Percentiles rank a stretch among this genome's conserved stretches.
Evolutionary conservation across 257 asterid species (phyloP).

Genomic region (Fraxinus americana): DNA sequence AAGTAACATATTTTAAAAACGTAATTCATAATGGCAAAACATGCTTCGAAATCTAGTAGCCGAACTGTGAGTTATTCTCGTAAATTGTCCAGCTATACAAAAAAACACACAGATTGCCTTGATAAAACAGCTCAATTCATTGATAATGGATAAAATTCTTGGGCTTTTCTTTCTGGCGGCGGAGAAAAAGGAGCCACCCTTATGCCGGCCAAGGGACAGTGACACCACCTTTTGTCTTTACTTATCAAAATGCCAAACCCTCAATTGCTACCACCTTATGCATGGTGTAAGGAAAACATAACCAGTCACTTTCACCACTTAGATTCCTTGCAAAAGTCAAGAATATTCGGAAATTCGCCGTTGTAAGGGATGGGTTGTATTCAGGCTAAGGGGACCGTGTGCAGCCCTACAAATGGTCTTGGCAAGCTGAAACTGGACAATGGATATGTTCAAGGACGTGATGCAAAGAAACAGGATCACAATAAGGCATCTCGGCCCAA

Average conservation of each 20-base stretch:
- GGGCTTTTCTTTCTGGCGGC: conserved; percentile 12
- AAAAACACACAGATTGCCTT: background rate
- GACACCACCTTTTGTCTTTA: conserved; percentile 24
- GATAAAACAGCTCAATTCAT: conserved; percentile 21
- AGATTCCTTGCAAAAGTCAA: conserved; percentile 14
- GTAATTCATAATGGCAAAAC: too few relatives aligned
- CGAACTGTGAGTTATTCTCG: conserved; percentile 9
- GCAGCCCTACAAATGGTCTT: conserved; percentile 25
- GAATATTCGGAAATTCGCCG: conserved; percentile 34
- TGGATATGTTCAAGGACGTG: conserved; percentile 34
- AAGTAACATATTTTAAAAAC: too few relatives aligned
- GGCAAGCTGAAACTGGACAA: conserved; percentile 42
- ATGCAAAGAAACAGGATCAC: background rate
- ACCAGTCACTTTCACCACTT: conserved; percentile 22
- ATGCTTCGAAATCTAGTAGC: background rate
- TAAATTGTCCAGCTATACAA: conserved; percentile 12
- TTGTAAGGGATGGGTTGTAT: conserved; percentile 62
- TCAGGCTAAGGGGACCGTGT: conserved; percentile 32
- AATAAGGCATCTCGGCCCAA: conserved; percentile 10
- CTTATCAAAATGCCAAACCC: background rate
- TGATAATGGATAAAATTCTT: conserved; percentile 21
- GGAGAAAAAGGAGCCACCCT: conserved; percentile 23
- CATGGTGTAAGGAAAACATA: background rate
- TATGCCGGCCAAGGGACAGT: conserved; percentile 29
- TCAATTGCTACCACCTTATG: conserved; percentile 11